Evolutionary conservation across 768 basidiomycete genomes (phyloP), one percentile per base, ranked within the genome.

Genomic region (Auriscalpium vulgare): DNA sequence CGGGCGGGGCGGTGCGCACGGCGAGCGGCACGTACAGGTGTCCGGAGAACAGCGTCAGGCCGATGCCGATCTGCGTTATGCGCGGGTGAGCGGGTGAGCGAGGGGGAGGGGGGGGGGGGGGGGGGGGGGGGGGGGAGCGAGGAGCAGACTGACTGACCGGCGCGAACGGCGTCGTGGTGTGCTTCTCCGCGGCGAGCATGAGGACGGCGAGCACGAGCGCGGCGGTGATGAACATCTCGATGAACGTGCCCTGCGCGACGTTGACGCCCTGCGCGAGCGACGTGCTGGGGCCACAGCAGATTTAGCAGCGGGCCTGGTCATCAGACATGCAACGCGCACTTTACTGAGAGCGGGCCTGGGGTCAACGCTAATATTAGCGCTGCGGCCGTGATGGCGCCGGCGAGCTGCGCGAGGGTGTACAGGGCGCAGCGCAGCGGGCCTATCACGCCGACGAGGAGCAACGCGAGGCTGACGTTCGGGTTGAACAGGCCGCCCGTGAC

Each of bases 161-260:
- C 17, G 84, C 84, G 62, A 86, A 83, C 0, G 85, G 81, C 1
- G 84, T 87, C 2, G 74, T 73, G 29, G 73, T 70, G 61, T 85
- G 85, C 68, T 87, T 87, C 68, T 87, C 86, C 14, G 81, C 82
- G 4, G 86, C 85, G 23, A 87, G 67, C 83, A 87, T 86, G 58
- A 87, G 77, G n/a, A 86, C 82, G 7, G 85, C 72, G 13, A 85
- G 67, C 45, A 81, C 78, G 43, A 87, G 72, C 14, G 74, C 72
- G 11, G 79, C 72, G 13, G 84, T 86, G 60, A 81, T 77, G 67
- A 87, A 86, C 78, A 85, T 82, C 66, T 87, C 85, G 57, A 87
- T 84, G 66, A 86, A 87, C 16, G 85, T 76, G 10, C 74, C 83
- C 66, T 87, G 82, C 0, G 80, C 74, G 3, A 67, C 57, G 67